phyloP scores from a whole-genome alignment of 768 basidiomycete species.

The Pleurotus tuber-regium region DNA sequence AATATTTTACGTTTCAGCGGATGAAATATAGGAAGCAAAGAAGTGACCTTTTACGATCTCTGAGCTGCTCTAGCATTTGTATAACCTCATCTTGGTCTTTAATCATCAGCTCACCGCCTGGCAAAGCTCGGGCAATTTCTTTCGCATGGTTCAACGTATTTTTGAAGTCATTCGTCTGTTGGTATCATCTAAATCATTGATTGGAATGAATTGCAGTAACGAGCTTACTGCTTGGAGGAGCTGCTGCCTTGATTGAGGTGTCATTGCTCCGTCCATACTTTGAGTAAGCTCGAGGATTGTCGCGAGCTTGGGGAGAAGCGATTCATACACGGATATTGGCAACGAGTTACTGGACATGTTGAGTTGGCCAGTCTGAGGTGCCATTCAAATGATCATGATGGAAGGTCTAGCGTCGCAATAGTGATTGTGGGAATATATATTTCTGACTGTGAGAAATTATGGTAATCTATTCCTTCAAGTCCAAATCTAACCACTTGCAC shows the following conservation, averaged over 20 bases:
- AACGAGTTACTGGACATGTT: slow-evolving; percentile 32
- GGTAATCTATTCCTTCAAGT: too few species aligned
- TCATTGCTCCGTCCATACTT: slow-evolving; percentile 49
- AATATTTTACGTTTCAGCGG: too few species aligned
- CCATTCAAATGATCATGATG: too few species aligned
- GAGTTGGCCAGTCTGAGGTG: too few species aligned
- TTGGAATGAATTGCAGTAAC: not conserved
- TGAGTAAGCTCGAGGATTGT: slow-evolving; percentile 60
- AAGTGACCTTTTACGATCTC: slow-evolving; percentile 61
- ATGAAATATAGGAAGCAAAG: too few species aligned
- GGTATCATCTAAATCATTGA: not conserved
- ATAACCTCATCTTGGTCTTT: slow-evolving; percentile 74
- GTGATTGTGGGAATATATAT: too few species aligned
- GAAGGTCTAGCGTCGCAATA: too few species aligned
- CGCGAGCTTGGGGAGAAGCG: slow-evolving; percentile 58
- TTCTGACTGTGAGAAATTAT: too few species aligned
- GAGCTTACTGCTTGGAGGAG: slow-evolving; percentile 60
- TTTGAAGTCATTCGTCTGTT: slow-evolving; percentile 72
- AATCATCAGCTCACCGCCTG: slow-evolving; percentile 70
- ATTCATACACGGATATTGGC: slow-evolving; percentile 51
- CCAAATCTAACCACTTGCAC: too few species aligned
- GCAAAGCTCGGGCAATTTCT: slow-evolving; percentile 53
- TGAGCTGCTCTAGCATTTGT: slow-evolving; percentile 59
- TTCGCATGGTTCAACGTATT: slow-evolving; percentile 55
- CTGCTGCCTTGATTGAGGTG: slow-evolving; percentile 60